phyloP scores from a whole-genome alignment of 2,329 filamentous ascomycete genomes.

The Colletotrichum sp. region DNA sequence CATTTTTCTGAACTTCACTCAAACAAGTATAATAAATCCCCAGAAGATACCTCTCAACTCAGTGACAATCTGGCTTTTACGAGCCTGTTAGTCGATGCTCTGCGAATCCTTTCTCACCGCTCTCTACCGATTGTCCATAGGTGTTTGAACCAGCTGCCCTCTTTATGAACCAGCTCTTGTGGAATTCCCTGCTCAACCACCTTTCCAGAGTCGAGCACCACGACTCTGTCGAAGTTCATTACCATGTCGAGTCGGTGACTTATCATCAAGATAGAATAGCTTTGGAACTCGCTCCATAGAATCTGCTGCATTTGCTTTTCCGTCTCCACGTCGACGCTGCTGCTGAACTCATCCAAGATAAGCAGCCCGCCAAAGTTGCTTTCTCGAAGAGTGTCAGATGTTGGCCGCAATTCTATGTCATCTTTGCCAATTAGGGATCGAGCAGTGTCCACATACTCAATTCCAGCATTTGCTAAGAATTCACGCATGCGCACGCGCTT shows the following conservation, averaged over 20 bases:
- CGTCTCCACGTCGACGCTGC: slow-evolving; percentile 36
- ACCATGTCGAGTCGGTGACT: slow-evolving; percentile 46
- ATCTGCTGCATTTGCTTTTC: slow-evolving; percentile 30
- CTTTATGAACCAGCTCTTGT: not conserved
- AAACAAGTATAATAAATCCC: not conserved
- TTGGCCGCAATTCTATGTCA: not conserved
- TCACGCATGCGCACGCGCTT: not conserved
- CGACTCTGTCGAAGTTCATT: slow-evolving; percentile 48
- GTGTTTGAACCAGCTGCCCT: not conserved
- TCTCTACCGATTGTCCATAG: not conserved
- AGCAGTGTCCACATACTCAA: not conserved
- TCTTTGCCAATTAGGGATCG: not conserved
- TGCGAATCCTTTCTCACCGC: not conserved
- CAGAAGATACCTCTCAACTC: not conserved
- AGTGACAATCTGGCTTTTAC: not conserved
- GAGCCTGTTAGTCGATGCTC: not conserved
- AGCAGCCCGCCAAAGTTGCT: slow-evolving; percentile 36
- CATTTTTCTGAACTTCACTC: not conserved
- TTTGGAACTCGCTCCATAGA: slow-evolving; percentile 21
- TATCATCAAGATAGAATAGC: slow-evolving; percentile 41
- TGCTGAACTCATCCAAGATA: slow-evolving; percentile 37
- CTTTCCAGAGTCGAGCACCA: slow-evolving; percentile 46
- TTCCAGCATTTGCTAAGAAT: not conserved
- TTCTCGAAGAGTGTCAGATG: not conserved
- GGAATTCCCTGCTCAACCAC: slow-evolving; percentile 36